A percentile compares a stretch with the other conserved stretches of the same genome.
These are phyloP conservation scores for Arxiozyma telluris DNA, from an alignment of 1,139 yeast species.

Conservation along the genomic window DNA sequence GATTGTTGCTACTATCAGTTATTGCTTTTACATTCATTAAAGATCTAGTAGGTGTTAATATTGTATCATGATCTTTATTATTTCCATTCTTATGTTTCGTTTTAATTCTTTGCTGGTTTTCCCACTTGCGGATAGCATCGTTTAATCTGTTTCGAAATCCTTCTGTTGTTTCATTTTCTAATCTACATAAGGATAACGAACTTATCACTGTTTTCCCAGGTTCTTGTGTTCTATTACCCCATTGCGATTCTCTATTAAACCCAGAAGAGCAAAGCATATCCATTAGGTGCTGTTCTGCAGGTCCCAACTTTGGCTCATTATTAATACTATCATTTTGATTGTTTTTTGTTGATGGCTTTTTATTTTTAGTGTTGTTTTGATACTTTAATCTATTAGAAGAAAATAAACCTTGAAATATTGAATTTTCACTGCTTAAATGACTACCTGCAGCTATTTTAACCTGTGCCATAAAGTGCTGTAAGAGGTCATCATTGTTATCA, in stretches of 20 bases:
- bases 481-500: conserved; percentile 24
- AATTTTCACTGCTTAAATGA: conserved; percentile 44
- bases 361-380: conserved; percentile 3
- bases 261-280: conserved; percentile 96
- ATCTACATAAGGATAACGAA: conserved; percentile 73
- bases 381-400: conserved; percentile 29
- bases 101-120: conserved; percentile 6
- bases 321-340: conserved; percentile 1
- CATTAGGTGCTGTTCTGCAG: conserved; percentile 90
- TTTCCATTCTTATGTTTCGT: neutral
- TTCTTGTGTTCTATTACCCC: conserved; percentile 87
- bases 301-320: conserved; percentile 48
- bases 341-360: neutral
- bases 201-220: conserved; percentile 80
- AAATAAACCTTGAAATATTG: conserved; percentile 65
- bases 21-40: conserved; percentile 2
- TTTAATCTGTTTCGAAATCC: conserved; percentile 23
- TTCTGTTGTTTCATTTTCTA: conserved; percentile 35
- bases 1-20: conserved; percentile 6
- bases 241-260: conserved; percentile 52
- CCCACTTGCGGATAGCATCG: conserved; percentile 22
- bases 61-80: neutral
- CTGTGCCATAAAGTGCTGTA: conserved; percentile 40
- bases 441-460: conserved; percentile 67
- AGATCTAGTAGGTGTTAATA: conserved; percentile 6